Evolutionary conservation across 257 asterid genomes (phyloP).

Genomic region (Solanum pimpinellifolium): DNA sequence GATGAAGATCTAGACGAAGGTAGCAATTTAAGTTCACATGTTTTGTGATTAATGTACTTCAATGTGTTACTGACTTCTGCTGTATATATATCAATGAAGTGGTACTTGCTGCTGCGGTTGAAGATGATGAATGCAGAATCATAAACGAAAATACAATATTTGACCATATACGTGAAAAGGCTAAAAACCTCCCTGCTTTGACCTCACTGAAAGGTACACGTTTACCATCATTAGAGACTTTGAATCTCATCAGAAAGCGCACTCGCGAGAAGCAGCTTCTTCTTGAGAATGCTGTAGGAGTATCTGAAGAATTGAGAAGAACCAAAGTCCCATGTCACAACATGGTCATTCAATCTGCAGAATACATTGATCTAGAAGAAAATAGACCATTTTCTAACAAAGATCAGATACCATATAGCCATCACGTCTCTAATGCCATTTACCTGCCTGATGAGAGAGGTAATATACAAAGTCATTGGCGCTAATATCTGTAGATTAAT

Average conservation of each 20-base stretch:
- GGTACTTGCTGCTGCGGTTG: slow-evolving; percentile 23
- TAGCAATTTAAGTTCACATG: slow-evolving; percentile 13
- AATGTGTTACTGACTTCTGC: slow-evolving; percentile 4
- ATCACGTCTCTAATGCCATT: slow-evolving; percentile 8
- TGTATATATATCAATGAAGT: slow-evolving; percentile 18
- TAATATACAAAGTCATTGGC: slow-evolving; percentile 2
- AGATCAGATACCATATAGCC: slow-evolving; percentile 5
- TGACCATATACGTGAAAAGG: slow-evolving; percentile 73
- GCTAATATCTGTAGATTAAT: background rate
- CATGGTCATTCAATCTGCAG: slow-evolving; percentile 10
- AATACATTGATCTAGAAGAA: slow-evolving; percentile 12
- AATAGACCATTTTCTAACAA: slow-evolving; percentile 10
- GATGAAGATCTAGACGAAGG: slow-evolving; percentile 67
- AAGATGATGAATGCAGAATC: slow-evolving; percentile 71
- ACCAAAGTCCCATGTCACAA: slow-evolving; percentile 12
- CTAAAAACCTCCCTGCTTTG: slow-evolving; percentile 54
- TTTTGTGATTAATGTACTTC: slow-evolving; percentile 4
- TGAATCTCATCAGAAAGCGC: slow-evolving; percentile 66
- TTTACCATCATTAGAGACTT: slow-evolving; percentile 59
- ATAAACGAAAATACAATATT: slow-evolving; percentile 60
- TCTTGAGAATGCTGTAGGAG: slow-evolving; percentile 28
- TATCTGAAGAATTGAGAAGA: slow-evolving; percentile 22
- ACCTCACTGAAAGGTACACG: slow-evolving; percentile 22
- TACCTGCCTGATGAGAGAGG: slow-evolving; percentile 27
- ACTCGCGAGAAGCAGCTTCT: slow-evolving; percentile 53